Conservation (phyloP, 805 yeast species). For the Jamesozyma jinghongensis region DNA sequence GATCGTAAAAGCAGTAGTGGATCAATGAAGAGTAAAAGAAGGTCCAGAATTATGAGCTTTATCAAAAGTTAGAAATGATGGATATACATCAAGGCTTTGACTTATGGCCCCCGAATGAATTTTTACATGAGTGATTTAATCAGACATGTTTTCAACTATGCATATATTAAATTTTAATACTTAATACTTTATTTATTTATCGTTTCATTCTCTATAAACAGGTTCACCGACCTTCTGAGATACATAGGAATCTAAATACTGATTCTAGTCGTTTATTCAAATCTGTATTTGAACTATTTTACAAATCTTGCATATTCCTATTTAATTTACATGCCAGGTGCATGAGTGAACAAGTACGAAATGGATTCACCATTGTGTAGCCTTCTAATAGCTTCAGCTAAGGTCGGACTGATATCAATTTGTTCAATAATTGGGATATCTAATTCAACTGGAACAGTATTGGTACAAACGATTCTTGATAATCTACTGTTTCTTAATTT, state of each 20-base stretch:
- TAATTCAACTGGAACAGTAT: constrained; percentile 78
- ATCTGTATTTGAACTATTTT: not conserved
- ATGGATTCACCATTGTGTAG: constrained; percentile 93
- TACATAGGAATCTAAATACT: too few relatives aligned
- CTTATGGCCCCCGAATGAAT: not conserved
- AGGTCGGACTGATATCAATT: constrained; percentile 74
- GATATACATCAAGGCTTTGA: too few relatives aligned
- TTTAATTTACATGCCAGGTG: constrained; percentile 22
- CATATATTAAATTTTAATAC: too few relatives aligned
- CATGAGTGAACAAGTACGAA: constrained; percentile 55
- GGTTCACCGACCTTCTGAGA: too few relatives aligned
- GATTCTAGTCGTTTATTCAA: too few relatives aligned
- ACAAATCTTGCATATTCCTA: not conserved
- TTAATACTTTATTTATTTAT: too few relatives aligned
- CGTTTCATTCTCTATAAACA: too few relatives aligned
- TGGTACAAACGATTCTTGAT: constrained; percentile 76
- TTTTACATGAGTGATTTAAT: too few relatives aligned
- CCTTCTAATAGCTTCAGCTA: constrained; percentile 92
- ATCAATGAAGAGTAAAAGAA: constrained; percentile 10
- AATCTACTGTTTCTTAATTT: constrained; percentile 61
- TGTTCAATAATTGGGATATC: constrained; percentile 61
- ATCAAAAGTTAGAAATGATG: constrained; percentile 4
- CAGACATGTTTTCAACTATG: too few relatives aligned
- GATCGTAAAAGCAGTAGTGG: not conserved
- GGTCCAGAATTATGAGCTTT: constrained; percentile 22